Evolutionary conservation across 2,329 filamentous ascomycete genomes (phyloP).

Genomic region (Neoscytalidium dimidiatum): DNA sequence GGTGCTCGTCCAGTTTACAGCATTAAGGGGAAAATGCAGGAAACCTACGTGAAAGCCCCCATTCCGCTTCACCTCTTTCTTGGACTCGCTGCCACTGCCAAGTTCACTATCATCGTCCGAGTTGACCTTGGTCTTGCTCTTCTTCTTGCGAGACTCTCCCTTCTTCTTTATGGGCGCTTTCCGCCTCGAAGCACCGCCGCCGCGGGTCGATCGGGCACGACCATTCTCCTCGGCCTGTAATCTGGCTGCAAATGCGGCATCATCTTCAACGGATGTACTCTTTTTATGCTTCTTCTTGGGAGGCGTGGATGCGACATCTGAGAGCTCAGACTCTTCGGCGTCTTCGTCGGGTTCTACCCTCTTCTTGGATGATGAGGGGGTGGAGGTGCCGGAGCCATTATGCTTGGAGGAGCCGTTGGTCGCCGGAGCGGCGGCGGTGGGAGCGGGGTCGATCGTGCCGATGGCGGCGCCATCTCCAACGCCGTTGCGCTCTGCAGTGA

Average conservation of each 20-base stretch:
- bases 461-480: slow-evolving; percentile 36
- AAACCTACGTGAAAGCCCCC: slow-evolving; percentile 80
- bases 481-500: slow-evolving; percentile 36
- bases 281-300: slow-evolving; percentile 64
- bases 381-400: slow-evolving; percentile 26
- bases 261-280: slow-evolving; percentile 71
- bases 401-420: slow-evolving; percentile 26
- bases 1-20: background rate
- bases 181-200: slow-evolving; percentile 61
- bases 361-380: slow-evolving; percentile 34
- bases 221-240: slow-evolving; percentile 92
- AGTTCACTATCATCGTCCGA: slow-evolving; percentile 79
- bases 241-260: slow-evolving; percentile 82
- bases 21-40: background rate
- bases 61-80: slow-evolving; percentile 71
- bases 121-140: slow-evolving; percentile 69
- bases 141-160: slow-evolving; percentile 68
- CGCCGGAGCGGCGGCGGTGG: slow-evolving; percentile 33
- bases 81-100: slow-evolving; percentile 52
- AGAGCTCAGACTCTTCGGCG: slow-evolving; percentile 39
- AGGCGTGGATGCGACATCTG: slow-evolving; percentile 43
- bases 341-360: slow-evolving; percentile 41
- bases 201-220: slow-evolving; percentile 73
- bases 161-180: slow-evolving; percentile 62
- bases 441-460: slow-evolving; percentile 40